Percentiles rank a stretch among this genome's conserved stretches.
These are phyloP conservation scores for Penicillium corylophilum DNA, from an alignment of 2,329 filamentous ascomycete genomes.

Conservation along the genomic window DNA sequence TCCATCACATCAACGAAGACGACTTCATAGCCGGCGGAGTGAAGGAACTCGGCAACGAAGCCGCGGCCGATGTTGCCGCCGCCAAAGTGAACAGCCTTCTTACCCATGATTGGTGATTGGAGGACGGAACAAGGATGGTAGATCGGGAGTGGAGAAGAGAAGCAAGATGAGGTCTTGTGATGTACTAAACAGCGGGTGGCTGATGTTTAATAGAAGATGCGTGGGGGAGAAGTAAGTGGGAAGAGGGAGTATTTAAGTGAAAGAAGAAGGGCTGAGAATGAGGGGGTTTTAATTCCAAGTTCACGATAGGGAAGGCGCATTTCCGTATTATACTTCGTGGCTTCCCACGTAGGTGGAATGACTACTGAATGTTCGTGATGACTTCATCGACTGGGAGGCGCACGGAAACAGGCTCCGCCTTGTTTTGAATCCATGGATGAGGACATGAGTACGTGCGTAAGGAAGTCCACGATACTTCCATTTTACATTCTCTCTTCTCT, in stretches of 20 bases:
- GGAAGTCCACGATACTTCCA: neutral
- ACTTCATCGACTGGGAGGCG: conserved; percentile 22
- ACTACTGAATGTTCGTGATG: conserved; percentile 9
- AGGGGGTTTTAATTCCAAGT: neutral
- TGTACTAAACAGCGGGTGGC: conserved; percentile 11
- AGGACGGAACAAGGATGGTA: neutral
- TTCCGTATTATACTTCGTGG: neutral
- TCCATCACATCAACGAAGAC: conserved; percentile 95
- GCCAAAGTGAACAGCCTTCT: conserved; percentile 80
- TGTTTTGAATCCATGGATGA: conserved; percentile 17
- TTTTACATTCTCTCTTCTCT: neutral
- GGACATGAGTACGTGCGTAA: neutral
- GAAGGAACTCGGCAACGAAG: conserved; percentile 87
- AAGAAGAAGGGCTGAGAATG: neutral
- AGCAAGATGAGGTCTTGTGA: conserved; percentile 9
- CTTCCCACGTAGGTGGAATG: neutral
- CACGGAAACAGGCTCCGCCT: conserved; percentile 24
- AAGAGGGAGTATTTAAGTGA: conserved; percentile 6
- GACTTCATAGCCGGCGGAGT: conserved; percentile 93
- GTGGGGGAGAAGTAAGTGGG: conserved; percentile 5
- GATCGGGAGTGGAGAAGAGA: conserved; percentile 2
- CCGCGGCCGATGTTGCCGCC: conserved; percentile 84
- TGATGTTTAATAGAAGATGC: conserved; percentile 1
- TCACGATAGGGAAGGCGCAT: neutral
- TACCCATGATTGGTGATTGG: conserved; percentile 42